Evolutionary conservation across 2,329 filamentous ascomycete species (phyloP), one percentile per base, ranked within the genome.

Genomic region (Penicillium sp.): DNA sequence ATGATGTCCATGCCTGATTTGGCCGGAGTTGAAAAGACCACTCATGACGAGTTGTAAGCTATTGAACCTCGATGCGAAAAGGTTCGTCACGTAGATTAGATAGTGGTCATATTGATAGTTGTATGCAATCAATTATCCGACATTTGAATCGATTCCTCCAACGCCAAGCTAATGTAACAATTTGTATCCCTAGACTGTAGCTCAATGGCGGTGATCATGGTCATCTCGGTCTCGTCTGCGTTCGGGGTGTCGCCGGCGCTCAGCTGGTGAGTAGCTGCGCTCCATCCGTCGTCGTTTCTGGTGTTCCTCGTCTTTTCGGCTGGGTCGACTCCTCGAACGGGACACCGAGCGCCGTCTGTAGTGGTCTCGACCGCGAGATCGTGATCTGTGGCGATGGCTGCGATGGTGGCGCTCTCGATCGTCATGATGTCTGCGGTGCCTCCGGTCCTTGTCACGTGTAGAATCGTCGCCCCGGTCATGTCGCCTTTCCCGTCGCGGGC

Each of bases 1-100:
- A 91, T 99, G 65, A 96, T 97, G 92, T 86, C 86, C 46, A 93
- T 99, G 91, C 89, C 91, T 7, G 88, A 95, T 65, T 70, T 91
- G 41, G 65, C 65, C 39, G 61, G 64, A 27, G 50, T 52, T 36
- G 63, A 62, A 50, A 66, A 65, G 41, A 66, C 57, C 11, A 70
- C 67, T 13, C 79, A 81, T 62, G 80, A 83, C 66, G 81, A 83
- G 70, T 65, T 83, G 69, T 83, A 73, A 63, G 59, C 38, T 31
- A 53, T 58, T 51, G 48, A 13, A 49, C 9, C 45, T 53, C 39
- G 31, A 44, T 65, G 59, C 60, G 61, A 50, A 62, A 55, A 60
- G 29, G 31, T 39, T 55, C 31, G 45, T 51, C 40, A 43, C 39
- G 51, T 62, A 55, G 43, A 63, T 53, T 61, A 54, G 45, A 61